Evolutionary conservation across 192 early-diverging fungal species (phyloP), one percentile per base, ranked within the genome.

Genomic region (Coemansia sp.): DNA sequence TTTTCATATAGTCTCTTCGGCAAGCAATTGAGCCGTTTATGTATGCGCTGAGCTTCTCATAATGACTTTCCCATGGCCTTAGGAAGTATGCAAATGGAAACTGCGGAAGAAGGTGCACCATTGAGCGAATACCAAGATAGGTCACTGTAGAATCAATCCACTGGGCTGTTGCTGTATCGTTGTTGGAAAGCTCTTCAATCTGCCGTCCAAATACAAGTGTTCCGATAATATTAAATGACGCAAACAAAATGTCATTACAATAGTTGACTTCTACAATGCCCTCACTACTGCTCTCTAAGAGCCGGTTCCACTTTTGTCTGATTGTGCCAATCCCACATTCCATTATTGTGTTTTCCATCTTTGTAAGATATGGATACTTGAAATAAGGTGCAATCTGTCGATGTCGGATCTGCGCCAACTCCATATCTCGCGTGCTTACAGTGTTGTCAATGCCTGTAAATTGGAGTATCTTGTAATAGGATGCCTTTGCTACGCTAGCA

Each of bases 381-480:
- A 83, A 83, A 42, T 69, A 75, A 1, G 80, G 80, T 13, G 59
- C 72, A 20, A 83, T 66, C 67, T 77, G 72, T 44, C 75, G 71
- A 46, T 77, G 75, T n/a, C 75, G 65, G 20, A 66, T 61, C 59
- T 72, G 77, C 2, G 72, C 70, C 16, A 77, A 62, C 19, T 77
- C 80, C 17, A 67, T 58, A 14, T 83, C 80, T 12, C 57, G 65
- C 12, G 76, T 70, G 45, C 70, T 83, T 12, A 83, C 72, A 0
- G 75, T 77, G 54, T 77, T 83, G 17, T 83, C 79, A 0, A 72
- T 76, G 0, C 74, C 79, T 5, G 74, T 81, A 50, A 81, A 81
- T n/a, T 57, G 70, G 20, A 81, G 61, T 11, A 65, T 68, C 16
- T 65, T 65, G 56, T 81, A 81, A 55, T 68, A 72, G n/a, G 56